A percentile compares a stretch with the other conserved stretches of the same genome.
phyloP scores from a whole-genome alignment of 331 rosid genomes.

The Quercus lobata region DNA sequence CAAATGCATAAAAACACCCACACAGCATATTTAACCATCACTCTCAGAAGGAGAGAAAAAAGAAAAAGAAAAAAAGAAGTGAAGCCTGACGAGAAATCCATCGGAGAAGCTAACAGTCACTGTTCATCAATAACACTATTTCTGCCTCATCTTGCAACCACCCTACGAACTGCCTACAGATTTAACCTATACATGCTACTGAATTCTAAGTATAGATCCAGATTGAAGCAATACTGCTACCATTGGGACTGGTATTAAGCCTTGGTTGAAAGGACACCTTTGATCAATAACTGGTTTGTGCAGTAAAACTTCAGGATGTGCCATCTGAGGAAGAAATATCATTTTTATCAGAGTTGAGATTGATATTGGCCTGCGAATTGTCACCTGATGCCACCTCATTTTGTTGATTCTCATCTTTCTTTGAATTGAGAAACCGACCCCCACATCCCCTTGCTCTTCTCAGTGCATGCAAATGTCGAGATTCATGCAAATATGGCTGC shows the following conservation, averaged over 20 bases:
- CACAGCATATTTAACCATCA: not conserved
- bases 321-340: constrained; percentile 58
- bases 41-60: not conserved
- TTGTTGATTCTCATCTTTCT: constrained; percentile 58
- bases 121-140: constrained; percentile 8
- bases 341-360: constrained; percentile 64
- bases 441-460: constrained; percentile 94
- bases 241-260: constrained; percentile 21
- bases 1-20: not conserved
- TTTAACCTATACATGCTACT: constrained; percentile 56
- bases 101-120: not conserved
- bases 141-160: constrained; percentile 42
- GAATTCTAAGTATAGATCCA: constrained; percentile 33
- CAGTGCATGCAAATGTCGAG: constrained; percentile 87
- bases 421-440: constrained; percentile 85
- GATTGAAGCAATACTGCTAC: constrained; percentile 34
- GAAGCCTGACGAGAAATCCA: constrained; percentile 7
- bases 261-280: constrained; percentile 24
- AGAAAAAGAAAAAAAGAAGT: not conserved
- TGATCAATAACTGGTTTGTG: constrained; percentile 12
- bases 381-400: constrained; percentile 53
- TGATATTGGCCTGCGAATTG: constrained; percentile 56
- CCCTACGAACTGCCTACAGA: constrained; percentile 53
- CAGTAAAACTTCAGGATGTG: constrained; percentile 31
- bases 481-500: constrained; percentile 98